These are phyloP conservation scores for Mycena vulgaris DNA, from an alignment of 768 basidiomycete species.

Conservation along the genomic window DNA sequence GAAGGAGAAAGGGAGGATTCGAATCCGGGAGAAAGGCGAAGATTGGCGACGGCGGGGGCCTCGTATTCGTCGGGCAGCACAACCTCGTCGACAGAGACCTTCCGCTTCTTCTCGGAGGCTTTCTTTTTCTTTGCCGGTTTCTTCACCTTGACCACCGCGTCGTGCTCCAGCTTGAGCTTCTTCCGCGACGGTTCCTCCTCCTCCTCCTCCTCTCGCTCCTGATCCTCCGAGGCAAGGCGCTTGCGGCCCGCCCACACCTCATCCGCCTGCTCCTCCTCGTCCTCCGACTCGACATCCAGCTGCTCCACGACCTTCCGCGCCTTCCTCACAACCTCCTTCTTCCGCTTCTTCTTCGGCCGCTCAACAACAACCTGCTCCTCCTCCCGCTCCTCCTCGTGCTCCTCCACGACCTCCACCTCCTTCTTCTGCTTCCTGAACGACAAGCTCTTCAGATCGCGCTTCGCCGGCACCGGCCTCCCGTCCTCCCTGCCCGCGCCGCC, in stretches of 20 bases:
- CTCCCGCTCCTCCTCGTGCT: slow-evolving; percentile 53
- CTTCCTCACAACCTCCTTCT: slow-evolving; percentile 59
- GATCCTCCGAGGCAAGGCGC: slow-evolving; percentile 60
- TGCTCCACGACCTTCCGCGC: slow-evolving; percentile 55
- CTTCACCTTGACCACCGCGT: slow-evolving; percentile 43
- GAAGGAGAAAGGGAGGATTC: slow-evolving; percentile 67
- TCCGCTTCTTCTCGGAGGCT: slow-evolving; percentile 55
- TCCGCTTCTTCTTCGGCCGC: slow-evolving; percentile 73
- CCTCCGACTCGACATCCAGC: slow-evolving; percentile 73
- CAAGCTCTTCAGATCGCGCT: slow-evolving; percentile 61
- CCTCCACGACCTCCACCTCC: slow-evolving; percentile 51
- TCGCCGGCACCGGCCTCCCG: slow-evolving; percentile 49
- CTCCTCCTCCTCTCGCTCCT: slow-evolving; percentile 48
- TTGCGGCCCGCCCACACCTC: slow-evolving; percentile 57
- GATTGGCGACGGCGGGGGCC: slow-evolving; percentile 64
- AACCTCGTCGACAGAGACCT: slow-evolving; percentile 62
- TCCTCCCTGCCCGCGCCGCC: slow-evolving; percentile 36
- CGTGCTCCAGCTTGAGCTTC: slow-evolving; percentile 39
- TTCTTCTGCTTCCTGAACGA: slow-evolving; percentile 65
- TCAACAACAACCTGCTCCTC: slow-evolving; percentile 56
- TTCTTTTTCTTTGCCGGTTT: slow-evolving; percentile 57
- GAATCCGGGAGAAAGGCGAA: slow-evolving; percentile 61
- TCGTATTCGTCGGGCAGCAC: slow-evolving; percentile 68
- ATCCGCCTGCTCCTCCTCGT: slow-evolving; percentile 60
- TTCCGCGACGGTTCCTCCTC: slow-evolving; percentile 28